Percentiles rank a stretch among this genome's conserved stretches.
Evolutionary conservation across 31 red algal genomes (phyloP).

Genomic region (Endocladia muricata): DNA sequence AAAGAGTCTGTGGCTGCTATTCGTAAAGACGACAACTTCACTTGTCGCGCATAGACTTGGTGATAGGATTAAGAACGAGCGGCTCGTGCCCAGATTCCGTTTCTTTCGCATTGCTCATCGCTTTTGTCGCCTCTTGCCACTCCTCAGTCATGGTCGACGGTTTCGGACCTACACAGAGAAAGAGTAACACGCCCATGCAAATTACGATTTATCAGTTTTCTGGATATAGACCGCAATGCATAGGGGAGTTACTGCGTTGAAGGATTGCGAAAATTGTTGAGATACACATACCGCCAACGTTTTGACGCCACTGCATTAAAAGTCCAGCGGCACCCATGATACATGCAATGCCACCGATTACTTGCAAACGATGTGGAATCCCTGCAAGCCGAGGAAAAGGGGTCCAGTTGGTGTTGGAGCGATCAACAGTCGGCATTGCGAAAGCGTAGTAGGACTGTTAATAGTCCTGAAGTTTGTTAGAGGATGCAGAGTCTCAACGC

Average conservation of each 20-base stretch:
- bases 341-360: slow-evolving; percentile 66
- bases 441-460: too few species aligned
- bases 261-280: too few species aligned
- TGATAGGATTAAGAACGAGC: slow-evolving; percentile 72
- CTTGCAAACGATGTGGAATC: slow-evolving; percentile 49
- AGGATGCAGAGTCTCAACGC: too few species aligned
- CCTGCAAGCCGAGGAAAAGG: slow-evolving; percentile 70
- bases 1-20: too few species aligned
- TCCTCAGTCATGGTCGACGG: slow-evolving; percentile 67
- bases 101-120: slow-evolving; percentile 29
- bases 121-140: slow-evolving; percentile 52
- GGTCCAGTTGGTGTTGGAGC: slow-evolving; percentile 75
- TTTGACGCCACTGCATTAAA: slow-evolving; percentile 1
- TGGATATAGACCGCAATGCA: too few species aligned
- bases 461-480: too few species aligned
- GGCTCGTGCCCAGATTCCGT: slow-evolving; percentile 51
- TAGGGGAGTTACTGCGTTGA: neutral
- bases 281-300: slow-evolving; percentile 13
- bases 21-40: too few species aligned
- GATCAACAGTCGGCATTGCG: slow-evolving; percentile 71
- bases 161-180: neutral
- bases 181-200: too few species aligned
- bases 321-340: slow-evolving; percentile 63
- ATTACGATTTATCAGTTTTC: too few species aligned
- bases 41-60: slow-evolving; percentile 35